phyloP scores from a whole-genome alignment of 352 stramenopile species.

The Pythium inflatum region DNA sequence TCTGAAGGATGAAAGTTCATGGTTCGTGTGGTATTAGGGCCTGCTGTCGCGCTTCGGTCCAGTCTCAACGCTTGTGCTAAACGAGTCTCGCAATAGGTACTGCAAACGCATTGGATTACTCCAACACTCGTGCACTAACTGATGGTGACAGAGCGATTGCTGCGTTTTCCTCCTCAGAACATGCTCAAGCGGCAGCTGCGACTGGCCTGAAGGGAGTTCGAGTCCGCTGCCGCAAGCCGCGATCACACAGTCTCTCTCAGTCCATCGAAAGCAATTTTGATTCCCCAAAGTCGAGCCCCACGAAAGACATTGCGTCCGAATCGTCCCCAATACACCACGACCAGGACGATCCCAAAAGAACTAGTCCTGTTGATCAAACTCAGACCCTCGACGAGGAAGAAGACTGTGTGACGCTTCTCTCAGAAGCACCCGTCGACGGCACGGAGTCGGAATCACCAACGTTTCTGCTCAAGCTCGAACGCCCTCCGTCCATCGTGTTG shows the following conservation, averaged over 20 bases:
- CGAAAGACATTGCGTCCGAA: neutral
- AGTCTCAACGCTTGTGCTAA: slow-evolving; percentile 25
- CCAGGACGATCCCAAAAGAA: too few relatives aligned
- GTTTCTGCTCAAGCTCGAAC: slow-evolving; percentile 35
- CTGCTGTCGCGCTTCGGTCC: slow-evolving; percentile 15
- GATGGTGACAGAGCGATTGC: too few relatives aligned
- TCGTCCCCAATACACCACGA: neutral
- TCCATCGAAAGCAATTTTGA: neutral
- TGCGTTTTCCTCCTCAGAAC: too few relatives aligned
- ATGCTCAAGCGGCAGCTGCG: slow-evolving; percentile 16
- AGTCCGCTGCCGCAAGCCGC: too few relatives aligned
- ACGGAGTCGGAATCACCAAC: slow-evolving; percentile 17
- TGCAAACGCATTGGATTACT: neutral
- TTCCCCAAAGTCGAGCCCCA: neutral
- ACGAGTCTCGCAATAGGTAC: slow-evolving; percentile 25
- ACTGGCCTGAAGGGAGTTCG: too few relatives aligned
- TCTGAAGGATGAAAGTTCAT: neutral
- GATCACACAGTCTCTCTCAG: neutral
- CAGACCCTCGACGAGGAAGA: neutral
- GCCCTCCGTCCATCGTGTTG: slow-evolving; percentile 33
- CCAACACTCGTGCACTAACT: too few relatives aligned
- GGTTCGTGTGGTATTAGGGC: neutral
- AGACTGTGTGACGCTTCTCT: neutral
- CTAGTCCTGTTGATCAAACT: too few relatives aligned
- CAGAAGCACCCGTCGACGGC: too few relatives aligned